phyloP scores from a whole-genome alignment of 23 red algal genomes.

The Gracilaria domingensis region DNA sequence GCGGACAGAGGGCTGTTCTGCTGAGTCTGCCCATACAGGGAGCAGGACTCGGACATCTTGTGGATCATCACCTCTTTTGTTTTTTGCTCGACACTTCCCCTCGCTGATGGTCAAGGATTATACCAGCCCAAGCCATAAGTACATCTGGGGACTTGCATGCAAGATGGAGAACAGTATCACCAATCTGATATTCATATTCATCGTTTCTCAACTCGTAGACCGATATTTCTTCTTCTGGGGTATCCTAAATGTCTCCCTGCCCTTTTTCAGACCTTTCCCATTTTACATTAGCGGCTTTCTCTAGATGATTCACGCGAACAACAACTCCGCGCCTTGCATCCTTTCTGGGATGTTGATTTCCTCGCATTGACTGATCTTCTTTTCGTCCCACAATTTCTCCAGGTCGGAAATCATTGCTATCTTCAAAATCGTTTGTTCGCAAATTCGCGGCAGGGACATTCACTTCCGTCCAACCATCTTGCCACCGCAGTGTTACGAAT shows the following conservation, averaged over 20 bases:
- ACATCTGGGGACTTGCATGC: neutral
- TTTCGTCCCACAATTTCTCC: conserved; percentile 41
- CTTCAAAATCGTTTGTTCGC: conserved; percentile 34
- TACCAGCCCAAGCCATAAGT: conserved; percentile 18
- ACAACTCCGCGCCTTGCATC: conserved; percentile 32
- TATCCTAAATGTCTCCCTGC: neutral
- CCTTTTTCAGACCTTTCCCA: conserved; percentile 18
- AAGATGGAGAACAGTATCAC: conserved; percentile 54
- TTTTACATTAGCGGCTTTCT: conserved; percentile 48
- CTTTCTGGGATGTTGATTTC: neutral
- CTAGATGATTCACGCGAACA: conserved; percentile 48
- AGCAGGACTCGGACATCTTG: no score
- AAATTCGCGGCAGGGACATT: conserved; percentile 26
- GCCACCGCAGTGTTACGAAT: conserved; percentile 58
- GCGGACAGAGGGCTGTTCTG: no score
- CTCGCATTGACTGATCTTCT: conserved; percentile 21
- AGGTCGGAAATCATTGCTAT: conserved; percentile 56
- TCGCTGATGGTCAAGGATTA: conserved; percentile 15
- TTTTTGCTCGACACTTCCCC: no score
- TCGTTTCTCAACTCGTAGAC: conserved; percentile 57
- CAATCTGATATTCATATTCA: conserved; percentile 53
- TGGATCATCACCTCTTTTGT: no score
- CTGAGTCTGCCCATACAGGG: no score
- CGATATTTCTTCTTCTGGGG: conserved; percentile 50
- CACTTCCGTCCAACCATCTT: conserved; percentile 38